phyloP scores from a whole-genome alignment of 192 early-diverging fungal species.

The Borealophlyctis nickersoniae region DNA sequence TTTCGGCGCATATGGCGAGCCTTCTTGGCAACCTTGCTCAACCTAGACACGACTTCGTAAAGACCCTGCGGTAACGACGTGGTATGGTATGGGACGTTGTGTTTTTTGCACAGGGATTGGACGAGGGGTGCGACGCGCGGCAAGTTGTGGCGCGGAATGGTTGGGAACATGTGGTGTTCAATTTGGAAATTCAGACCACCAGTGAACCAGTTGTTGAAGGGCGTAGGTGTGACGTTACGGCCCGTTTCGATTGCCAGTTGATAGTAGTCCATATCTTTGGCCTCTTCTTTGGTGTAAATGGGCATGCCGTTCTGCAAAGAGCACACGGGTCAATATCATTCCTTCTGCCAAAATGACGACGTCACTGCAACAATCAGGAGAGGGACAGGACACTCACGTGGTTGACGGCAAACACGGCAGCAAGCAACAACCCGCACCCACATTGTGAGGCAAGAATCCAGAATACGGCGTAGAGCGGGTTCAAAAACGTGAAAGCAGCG shows the following conservation, averaged over 20 bases:
- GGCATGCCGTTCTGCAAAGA: slow-evolving; percentile 69
- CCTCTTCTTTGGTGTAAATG: slow-evolving; percentile 63
- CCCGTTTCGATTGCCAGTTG: slow-evolving; percentile 75
- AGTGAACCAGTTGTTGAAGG: slow-evolving; percentile 76
- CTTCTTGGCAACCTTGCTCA: slow-evolving; percentile 43
- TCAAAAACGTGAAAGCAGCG: slow-evolving; percentile 45
- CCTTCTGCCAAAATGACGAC: background rate
- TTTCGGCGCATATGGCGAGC: too few species aligned
- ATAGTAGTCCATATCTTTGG: slow-evolving; percentile 70
- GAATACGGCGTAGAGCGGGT: slow-evolving; percentile 34
- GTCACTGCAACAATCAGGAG: background rate
- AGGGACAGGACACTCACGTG: slow-evolving; percentile 51
- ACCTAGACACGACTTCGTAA: slow-evolving; percentile 55
- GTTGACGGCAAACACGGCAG: slow-evolving; percentile 75
- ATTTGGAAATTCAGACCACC: slow-evolving; percentile 84
- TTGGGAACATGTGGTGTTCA: slow-evolving; percentile 86
- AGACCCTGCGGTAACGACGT: slow-evolving; percentile 62
- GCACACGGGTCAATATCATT: background rate
- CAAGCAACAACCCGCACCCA: slow-evolving; percentile 67
- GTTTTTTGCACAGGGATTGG: slow-evolving; percentile 63
- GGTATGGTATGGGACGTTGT: slow-evolving; percentile 60
- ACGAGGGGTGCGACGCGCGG: slow-evolving; percentile 61
- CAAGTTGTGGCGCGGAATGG: slow-evolving; percentile 72
- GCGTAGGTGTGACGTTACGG: slow-evolving; percentile 60
- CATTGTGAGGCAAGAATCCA: slow-evolving; percentile 66